A percentile compares a stretch with the other conserved stretches of the same genome.
Conservation (phyloP, 2,329 filamentous ascomycete genomes). For the Thelonectria discophora region DNA sequence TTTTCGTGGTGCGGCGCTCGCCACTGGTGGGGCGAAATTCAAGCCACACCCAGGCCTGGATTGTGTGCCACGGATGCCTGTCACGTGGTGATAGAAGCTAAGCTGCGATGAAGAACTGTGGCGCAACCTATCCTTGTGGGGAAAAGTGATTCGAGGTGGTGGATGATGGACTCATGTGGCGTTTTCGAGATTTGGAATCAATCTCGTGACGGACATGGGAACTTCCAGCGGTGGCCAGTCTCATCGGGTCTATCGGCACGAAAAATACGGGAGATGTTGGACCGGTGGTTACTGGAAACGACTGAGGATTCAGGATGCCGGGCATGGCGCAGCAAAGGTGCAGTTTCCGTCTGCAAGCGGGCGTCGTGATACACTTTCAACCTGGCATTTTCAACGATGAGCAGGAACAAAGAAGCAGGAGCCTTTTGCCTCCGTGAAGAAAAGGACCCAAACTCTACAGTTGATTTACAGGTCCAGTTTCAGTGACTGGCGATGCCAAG, state of each 20-base stretch:
- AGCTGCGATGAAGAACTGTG: neutral
- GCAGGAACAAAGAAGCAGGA: neutral
- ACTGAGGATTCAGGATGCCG: conserved; percentile 9
- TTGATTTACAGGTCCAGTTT: neutral
- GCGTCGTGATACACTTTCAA: neutral
- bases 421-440: neutral
- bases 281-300: conserved; percentile 9
- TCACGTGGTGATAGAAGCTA: conserved; percentile 42
- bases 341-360: neutral
- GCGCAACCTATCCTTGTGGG: neutral
- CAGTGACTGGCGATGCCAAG: neutral
- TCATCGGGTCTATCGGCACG: conserved; percentile 34
- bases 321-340: conserved; percentile 32
- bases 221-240: conserved; percentile 7
- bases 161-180: neutral
- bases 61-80: conserved; percentile 7
- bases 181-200: conserved; percentile 16
- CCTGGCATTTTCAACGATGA: neutral
- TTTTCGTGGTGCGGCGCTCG: conserved; percentile 53
- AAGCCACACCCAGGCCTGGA: conserved; percentile 41
- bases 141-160: neutral
- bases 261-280: conserved; percentile 12
- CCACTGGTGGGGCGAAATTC: conserved; percentile 45
- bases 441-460: neutral
- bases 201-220: conserved; percentile 2